phyloP scores from a whole-genome alignment of 108 stramenopile genomes.

The Mediolabrus comicus region DNA sequence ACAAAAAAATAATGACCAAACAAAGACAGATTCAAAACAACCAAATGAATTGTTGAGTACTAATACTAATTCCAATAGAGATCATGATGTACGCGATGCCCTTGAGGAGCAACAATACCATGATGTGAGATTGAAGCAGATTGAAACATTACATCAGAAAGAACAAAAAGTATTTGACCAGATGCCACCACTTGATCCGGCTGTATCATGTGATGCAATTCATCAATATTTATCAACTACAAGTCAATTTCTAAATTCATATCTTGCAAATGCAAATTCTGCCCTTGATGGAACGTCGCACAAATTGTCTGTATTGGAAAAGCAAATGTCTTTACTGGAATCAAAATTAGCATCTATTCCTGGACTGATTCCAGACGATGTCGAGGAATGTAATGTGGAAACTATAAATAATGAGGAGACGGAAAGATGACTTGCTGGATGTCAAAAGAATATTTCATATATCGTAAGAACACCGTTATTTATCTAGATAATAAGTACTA shows the following conservation, averaged over 20 bases:
- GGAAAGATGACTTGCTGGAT: background rate
- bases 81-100: background rate
- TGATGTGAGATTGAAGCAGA: constrained; percentile 16
- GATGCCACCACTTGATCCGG: constrained; percentile 28
- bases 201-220: constrained; percentile 29
- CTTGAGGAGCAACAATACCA: background rate
- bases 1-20: background rate
- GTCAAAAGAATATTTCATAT: background rate
- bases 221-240: constrained; percentile 37
- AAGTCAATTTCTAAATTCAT: constrained; percentile 38
- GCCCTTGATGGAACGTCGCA: constrained; percentile 27
- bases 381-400: background rate
- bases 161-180: constrained; percentile 30
- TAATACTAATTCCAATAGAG: background rate
- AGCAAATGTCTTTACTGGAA: constrained; percentile 40
- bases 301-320: constrained; percentile 32
- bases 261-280: constrained; percentile 37
- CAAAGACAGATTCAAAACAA: background rate
- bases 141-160: constrained; percentile 20
- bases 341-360: constrained; percentile 31
- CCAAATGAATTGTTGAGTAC: too few relatives aligned
- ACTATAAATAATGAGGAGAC: background rate
- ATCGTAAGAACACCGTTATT: background rate
- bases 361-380: constrained; percentile 14
- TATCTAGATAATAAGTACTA: background rate